Evolutionary conservation across 2,329 filamentous ascomycete species (phyloP).

Genomic region (Aspergillaceae sp.): DNA sequence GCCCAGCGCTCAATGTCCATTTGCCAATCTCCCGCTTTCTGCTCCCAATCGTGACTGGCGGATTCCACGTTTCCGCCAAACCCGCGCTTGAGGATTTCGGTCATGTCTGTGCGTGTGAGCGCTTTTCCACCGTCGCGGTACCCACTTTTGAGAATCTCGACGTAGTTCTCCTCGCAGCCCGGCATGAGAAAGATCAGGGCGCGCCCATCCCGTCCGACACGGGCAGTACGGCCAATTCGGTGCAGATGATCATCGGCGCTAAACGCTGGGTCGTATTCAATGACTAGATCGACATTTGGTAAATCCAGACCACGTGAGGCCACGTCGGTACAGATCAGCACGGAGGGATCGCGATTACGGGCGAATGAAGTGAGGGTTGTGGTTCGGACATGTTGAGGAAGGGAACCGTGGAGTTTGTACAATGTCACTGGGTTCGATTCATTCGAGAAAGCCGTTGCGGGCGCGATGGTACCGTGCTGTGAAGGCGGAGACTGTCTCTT

Average conservation of each 20-base stretch:
- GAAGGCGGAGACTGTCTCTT: conserved; percentile 13
- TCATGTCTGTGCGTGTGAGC: conserved; percentile 53
- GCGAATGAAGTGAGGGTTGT: conserved; percentile 76
- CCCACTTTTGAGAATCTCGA: conserved; percentile 65
- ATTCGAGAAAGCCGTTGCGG: conserved; percentile 64
- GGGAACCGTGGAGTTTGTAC: conserved; percentile 83
- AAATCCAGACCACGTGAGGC: conserved; percentile 92
- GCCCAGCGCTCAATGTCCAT: conserved; percentile 59
- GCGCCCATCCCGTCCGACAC: conserved; percentile 79
- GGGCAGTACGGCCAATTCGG: conserved; percentile 86
- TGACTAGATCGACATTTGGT: conserved; percentile 85
- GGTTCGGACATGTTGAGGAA: conserved; percentile 79
- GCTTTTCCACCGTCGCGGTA: conserved; percentile 56
- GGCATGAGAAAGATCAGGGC: conserved; percentile 85
- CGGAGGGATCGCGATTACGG: conserved; percentile 61
- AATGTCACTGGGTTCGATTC: conserved; percentile 68
- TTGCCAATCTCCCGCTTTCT: conserved; percentile 58
- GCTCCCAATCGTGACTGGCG: conserved; percentile 51
- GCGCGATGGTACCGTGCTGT: conserved; percentile 40
- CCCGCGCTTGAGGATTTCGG: conserved; percentile 59
- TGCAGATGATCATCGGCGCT: conserved; percentile 89
- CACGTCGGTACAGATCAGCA: conserved; percentile 91
- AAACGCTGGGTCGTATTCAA: conserved; percentile 95
- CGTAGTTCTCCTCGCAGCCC: conserved; percentile 85
- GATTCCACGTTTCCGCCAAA: conserved; percentile 42